A percentile compares a stretch with the other conserved stretches of the same genome.
Evolutionary conservation across 179 eudicot genomes (phyloP).

Genomic region (Beta corolliflora): DNA sequence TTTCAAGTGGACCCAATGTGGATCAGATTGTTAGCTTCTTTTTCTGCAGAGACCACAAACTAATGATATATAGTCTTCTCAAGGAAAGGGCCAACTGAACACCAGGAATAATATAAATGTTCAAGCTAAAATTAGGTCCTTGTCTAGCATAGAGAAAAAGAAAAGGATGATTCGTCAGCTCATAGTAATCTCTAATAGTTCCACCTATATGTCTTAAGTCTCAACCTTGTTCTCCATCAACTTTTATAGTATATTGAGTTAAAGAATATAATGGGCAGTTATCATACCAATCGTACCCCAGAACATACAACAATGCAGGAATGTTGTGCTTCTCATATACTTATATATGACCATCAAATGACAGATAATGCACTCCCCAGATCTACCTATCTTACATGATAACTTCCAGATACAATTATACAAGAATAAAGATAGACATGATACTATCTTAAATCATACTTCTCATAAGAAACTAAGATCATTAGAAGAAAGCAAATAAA

Average conservation of each 20-base stretch:
- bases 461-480: neutral
- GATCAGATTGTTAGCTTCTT: too few relatives aligned
- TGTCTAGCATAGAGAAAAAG: neutral
- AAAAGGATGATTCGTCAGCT: neutral
- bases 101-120: neutral
- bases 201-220: neutral
- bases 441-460: neutral
- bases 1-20: too few relatives aligned
- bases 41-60: too few relatives aligned
- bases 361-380: conserved; percentile 4
- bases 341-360: neutral
- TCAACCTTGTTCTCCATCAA: neutral
- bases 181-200: neutral
- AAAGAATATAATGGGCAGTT: neutral
- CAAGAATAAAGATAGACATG: neutral
- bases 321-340: neutral
- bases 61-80: too few relatives aligned
- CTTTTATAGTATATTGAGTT: neutral
- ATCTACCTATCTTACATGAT: neutral
- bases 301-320: neutral
- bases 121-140: neutral
- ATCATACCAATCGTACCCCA: neutral
- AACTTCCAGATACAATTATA: neutral
- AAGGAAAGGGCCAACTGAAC: too few relatives aligned
- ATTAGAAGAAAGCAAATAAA: conserved; percentile 11